Percentiles rank a stretch among this genome's conserved stretches.
Conservation (phyloP, 2,329 filamentous ascomycete species). For the Sclerotinia borealis region DNA sequence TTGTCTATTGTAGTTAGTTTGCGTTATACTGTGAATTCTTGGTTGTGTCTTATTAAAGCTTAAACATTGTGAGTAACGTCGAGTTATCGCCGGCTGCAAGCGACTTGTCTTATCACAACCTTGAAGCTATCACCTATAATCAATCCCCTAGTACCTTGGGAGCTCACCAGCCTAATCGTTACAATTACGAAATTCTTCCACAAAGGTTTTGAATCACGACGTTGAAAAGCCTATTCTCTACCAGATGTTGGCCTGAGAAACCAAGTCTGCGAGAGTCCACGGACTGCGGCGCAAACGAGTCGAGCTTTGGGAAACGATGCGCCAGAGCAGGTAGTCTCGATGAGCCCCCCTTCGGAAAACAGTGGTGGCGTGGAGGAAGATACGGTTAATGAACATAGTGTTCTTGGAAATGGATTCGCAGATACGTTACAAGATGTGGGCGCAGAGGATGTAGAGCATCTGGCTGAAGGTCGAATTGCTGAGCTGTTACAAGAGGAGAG, state of each 20-base stretch:
- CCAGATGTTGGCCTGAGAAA: slow-evolving; percentile 22
- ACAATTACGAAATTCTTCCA: neutral
- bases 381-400: slow-evolving; percentile 44
- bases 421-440: neutral
- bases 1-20: neutral
- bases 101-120: slow-evolving; percentile 9
- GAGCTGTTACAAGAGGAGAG: slow-evolving; percentile 28
- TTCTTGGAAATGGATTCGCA: slow-evolving; percentile 32
- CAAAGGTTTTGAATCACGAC: neutral
- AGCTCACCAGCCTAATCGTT: neutral
- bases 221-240: neutral
- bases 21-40: neutral
- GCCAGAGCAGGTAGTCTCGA: slow-evolving; percentile 40
- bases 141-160: neutral
- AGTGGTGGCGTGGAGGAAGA: slow-evolving; percentile 54
- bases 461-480: slow-evolving; percentile 28
- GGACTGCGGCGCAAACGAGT: slow-evolving; percentile 27
- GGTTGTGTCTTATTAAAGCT: neutral
- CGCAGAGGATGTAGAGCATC: slow-evolving; percentile 30
- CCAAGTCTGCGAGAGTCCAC: slow-evolving; percentile 20
- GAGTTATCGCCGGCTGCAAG: slow-evolving; percentile 12
- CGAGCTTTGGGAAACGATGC: slow-evolving; percentile 29
- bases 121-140: slow-evolving; percentile 1
- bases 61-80: neutral
- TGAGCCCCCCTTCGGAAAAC: slow-evolving; percentile 64